Conservation (phyloP, 768 basidiomycete species). For the Tylopilus sp. region DNA sequence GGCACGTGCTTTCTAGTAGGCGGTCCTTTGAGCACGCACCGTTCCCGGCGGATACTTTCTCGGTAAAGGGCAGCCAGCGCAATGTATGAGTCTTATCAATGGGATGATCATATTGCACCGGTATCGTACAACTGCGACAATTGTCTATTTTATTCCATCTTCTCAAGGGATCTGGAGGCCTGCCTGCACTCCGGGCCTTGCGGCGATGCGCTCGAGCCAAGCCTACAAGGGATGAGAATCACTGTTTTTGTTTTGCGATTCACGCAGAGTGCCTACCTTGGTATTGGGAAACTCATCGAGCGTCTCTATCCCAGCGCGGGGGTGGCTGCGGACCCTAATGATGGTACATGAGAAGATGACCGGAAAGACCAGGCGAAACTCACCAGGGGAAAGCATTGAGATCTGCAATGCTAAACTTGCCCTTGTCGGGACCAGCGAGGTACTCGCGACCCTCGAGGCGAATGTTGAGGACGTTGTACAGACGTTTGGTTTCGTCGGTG, state of each 20-base stretch:
- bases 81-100: slow-evolving; percentile 22
- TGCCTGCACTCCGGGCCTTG: slow-evolving; percentile 22
- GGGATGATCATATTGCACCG: slow-evolving; percentile 8
- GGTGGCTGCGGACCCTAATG: slow-evolving; percentile 52
- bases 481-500: slow-evolving; percentile 73
- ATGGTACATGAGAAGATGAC: not conserved
- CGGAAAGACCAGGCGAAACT: not conserved
- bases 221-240: slow-evolving; percentile 14
- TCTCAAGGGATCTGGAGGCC: slow-evolving; percentile 19
- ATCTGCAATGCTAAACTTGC: slow-evolving; percentile 70
- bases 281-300: slow-evolving; percentile 64
- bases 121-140: not conserved
- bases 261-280: slow-evolving; percentile 36
- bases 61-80: too few relatives aligned
- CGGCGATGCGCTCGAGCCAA: slow-evolving; percentile 29
- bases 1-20: too few relatives aligned
- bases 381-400: slow-evolving; percentile 67
- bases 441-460: slow-evolving; percentile 73
- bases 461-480: slow-evolving; percentile 81
- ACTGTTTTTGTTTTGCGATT: too few relatives aligned
- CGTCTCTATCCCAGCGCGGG: slow-evolving; percentile 47
- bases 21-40: too few relatives aligned
- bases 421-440: slow-evolving; percentile 71
- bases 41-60: too few relatives aligned
- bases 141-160: not conserved